Evolutionary conservation across 495 filamentous ascomycete species (phyloP).

Genomic region (Usnea hakonensis): DNA sequence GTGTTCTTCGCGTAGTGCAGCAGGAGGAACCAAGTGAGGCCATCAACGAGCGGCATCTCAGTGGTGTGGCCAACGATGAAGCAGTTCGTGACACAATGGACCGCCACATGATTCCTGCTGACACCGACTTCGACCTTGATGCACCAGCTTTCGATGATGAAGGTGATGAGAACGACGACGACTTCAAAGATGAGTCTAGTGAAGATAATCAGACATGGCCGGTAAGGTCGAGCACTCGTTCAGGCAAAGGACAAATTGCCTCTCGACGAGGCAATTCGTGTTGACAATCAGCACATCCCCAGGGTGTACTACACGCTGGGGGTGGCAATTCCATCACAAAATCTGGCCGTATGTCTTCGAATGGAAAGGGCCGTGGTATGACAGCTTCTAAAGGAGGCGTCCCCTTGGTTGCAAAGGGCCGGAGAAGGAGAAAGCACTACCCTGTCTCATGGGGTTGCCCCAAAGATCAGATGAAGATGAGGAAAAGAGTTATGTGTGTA

Average conservation of each 20-base stretch:
- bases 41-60: conserved; percentile 82
- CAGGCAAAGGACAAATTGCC: conserved; percentile 44
- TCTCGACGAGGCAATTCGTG: conserved; percentile 36
- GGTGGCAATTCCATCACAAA: conserved; percentile 45
- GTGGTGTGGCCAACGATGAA: conserved; percentile 73
- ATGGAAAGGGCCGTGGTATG: conserved; percentile 36
- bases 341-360: conserved; percentile 29
- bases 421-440: conserved; percentile 86
- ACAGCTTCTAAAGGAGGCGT: conserved; percentile 47
- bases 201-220: conserved; percentile 49
- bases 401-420: conserved; percentile 53
- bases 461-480: conserved; percentile 88
- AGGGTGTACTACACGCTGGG: conserved; percentile 46
- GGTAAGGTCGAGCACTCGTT: conserved; percentile 28
- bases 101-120: conserved; percentile 63
- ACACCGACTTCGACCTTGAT: conserved; percentile 40
- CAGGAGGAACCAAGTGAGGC: conserved; percentile 94
- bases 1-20: conserved; percentile 93
- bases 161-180: conserved; percentile 59
- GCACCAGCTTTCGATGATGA: conserved; percentile 49
- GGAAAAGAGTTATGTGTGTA: conserved; percentile 89
- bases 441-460: conserved; percentile 88
- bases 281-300: conserved; percentile 54
- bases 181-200: conserved; percentile 49
- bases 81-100: conserved; percentile 78